Conservation (phyloP, 192 early-diverging fungal species). For the Coemansia sp. region DNA sequence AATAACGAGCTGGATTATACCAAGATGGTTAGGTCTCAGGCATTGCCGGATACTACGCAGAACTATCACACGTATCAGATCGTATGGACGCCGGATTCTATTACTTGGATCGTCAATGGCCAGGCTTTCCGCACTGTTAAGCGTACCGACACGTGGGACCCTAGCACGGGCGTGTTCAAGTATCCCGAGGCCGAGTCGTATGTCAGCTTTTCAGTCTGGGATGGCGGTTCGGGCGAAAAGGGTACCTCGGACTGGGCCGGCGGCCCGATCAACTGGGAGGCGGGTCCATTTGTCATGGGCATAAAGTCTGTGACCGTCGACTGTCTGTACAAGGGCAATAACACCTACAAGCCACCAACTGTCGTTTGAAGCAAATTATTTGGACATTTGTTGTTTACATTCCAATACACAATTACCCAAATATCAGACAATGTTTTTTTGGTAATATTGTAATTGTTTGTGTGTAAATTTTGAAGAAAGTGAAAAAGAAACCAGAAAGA, state of each 20-base stretch:
- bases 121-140: conserved; percentile 54
- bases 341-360: conserved; percentile 44
- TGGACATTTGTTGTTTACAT: background rate
- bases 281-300: conserved; percentile 47
- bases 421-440: background rate
- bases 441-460: background rate
- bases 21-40: conserved; percentile 49
- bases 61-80: conserved; percentile 61
- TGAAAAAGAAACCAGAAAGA: conserved; percentile 2
- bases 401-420: background rate
- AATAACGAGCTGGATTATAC: conserved; percentile 59
- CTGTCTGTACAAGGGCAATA: conserved; percentile 60
- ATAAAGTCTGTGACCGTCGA: conserved; percentile 58
- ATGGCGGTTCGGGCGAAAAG: conserved; percentile 59
- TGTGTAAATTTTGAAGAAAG: background rate
- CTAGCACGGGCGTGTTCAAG: conserved; percentile 32
- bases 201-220: conserved; percentile 67
- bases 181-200: conserved; percentile 58
- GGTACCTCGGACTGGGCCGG: conserved; percentile 67
- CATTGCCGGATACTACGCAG: conserved; percentile 40
- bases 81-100: conserved; percentile 61
- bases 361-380: conserved; percentile 8
- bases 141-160: conserved; percentile 54
- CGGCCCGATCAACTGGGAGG: conserved; percentile 61
- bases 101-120: conserved; percentile 57